These are phyloP conservation scores for thale cress (Arabidopsis thaliana) DNA, from an alignment of 345 rosid genomes.

Conservation along the genomic window TAIR10.1 NC_003076.8:6922501-6923000, in stretches of 20 bases:
- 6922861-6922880: conserved; percentile 3
- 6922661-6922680: neutral
- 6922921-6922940: neutral
- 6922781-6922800: neutral
- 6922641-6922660: neutral
- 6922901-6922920: neutral
- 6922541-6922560: conserved; percentile 14
- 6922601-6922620: conserved; percentile 42
- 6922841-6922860: neutral
- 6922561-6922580: conserved; percentile 19
- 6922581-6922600: conserved; percentile 42
- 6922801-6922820: neutral
- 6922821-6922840: neutral
- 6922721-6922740: neutral
- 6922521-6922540: conserved; percentile 23
- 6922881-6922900: conserved; percentile 3
- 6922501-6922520: conserved; percentile 33
- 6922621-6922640: conserved; percentile 27
- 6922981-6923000: neutral
- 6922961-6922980: neutral
- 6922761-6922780: neutral
- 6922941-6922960: neutral
- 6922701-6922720: neutral
- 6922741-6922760: neutral
- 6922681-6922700: neutral